Base-by-base conservation (phyloP, 805 yeast genomes). In the Isabelozyma pseudorhagii region DNA sequence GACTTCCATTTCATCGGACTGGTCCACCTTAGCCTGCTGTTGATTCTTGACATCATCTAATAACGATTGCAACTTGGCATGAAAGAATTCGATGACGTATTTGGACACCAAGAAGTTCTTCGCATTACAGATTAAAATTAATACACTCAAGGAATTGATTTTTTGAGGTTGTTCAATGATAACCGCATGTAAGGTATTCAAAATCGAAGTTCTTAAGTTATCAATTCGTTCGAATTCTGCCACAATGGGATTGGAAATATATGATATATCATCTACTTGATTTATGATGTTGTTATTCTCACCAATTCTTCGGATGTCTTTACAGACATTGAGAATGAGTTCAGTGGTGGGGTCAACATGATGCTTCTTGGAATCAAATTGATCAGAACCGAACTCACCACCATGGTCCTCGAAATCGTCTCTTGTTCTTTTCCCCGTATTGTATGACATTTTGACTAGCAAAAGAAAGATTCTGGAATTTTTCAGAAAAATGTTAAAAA, bases 91-190 rank as follows among this genome's bases (percentile, higher is more conserved):
- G 21, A 89, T 67, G 10, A 89, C 79, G 45, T 80, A 79, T 55
- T 82, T 81, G 46, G 96, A 93, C 41, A 89, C 83, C 38, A 79
- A 71, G 36, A 80, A 78, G 64, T 82, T 83, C 50, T 78, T 78
- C 21, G 86, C 74, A 67, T 87, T 85, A 44, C 89, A 83, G 18
- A 84, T 72, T 59, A 85, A 78, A 5, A 91, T 69, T 55, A 90
- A 73, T 8, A 84, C 82, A 27, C 90, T 79, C 50, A 93, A 67
- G n/a, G 84, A 79, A 11, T 85, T 82, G 51, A 86, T 80, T 64
- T 92, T 94, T 54, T 92, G 96, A 0, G 99, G 98, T 66, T 93
- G 97, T 66, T 94, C 98, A 28, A 80, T 68, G 9, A 86, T 75
- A 42, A 88, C 79, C 2, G 96, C 89, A 48, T 79, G 78, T 25